Base-by-base conservation (phyloP, 305 asterid species). In the Solanum hybrid region DNA sequence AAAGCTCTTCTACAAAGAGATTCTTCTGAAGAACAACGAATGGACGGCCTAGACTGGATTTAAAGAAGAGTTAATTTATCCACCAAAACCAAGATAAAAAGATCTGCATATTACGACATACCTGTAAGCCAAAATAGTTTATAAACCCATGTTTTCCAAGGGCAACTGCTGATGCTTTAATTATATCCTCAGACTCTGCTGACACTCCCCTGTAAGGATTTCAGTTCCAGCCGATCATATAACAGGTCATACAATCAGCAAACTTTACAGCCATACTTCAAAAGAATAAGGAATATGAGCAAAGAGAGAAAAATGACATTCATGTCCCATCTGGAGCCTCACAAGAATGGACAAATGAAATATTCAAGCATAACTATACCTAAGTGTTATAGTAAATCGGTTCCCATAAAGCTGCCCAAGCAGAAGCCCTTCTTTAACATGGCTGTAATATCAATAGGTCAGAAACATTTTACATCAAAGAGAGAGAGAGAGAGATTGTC, bases 51-150 rank as follows among this genome's bases (percentile, higher is more conserved):
- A 84, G 3, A 84, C 87, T 10, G 46, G 46, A 57, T 51, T 85
- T 57, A 39, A 57, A 22, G 51, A 85, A 57, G 88, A 20, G 46
- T 18, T 51, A 85, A 85, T 7, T 33, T 57, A 57, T 57, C 75
- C 88, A 33, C 46, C 75, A 46, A 79, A 85, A 85, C 76, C 76
- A 85, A 57, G 88, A 33, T 57, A 57, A 85, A 6, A 57, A 33
- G 51, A 85, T 85, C 33, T 33, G 51, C 76, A 22, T 22, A 33
- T 31, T 33, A 57, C 51, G 61, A 61, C 89, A 71, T 89, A 95
- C 99, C 97, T 97, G 99, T 94, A 97, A 92, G 89, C 99, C 99
- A 89, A 97, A 97, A 93, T 96, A 97, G 93, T 97, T 97, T 90
- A 97, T 94, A 90, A 97, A 97, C 46, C 99, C 99, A 91, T 93